These are phyloP conservation scores for Yamadazyma sp. DNA, from an alignment of 1,139 yeast species.

Conservation along the genomic window DNA sequence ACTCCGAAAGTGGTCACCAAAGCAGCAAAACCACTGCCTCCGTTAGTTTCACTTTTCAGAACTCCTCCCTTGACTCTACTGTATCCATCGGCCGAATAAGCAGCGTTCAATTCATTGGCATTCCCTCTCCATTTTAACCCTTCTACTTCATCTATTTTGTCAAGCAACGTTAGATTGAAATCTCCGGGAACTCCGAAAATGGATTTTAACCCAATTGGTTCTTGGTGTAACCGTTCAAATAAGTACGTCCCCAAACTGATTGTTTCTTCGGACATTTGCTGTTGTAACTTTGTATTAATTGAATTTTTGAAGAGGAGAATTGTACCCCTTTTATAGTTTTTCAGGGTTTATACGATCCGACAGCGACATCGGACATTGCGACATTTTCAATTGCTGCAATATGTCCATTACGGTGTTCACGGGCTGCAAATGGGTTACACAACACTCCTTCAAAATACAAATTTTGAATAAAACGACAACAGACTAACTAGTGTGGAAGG, in stretches of 20 bases:
- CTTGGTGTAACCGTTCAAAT: conserved; percentile 60
- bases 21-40: conserved; percentile 46
- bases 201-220: conserved; percentile 54
- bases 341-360: conserved; percentile 1
- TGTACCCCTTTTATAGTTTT: conserved; percentile 3
- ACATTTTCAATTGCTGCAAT: conserved; percentile 7
- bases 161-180: conserved; percentile 68
- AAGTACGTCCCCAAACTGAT: conserved; percentile 60
- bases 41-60: conserved; percentile 8
- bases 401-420: no score
- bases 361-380: no score
- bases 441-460: no score
- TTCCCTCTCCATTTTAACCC: conserved; percentile 69
- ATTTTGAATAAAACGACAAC: no score
- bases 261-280: conserved; percentile 16
- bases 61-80: conserved; percentile 51
- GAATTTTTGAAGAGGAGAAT: background rate
- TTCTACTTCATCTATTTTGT: conserved; percentile 60
- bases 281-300: background rate
- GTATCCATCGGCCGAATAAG: conserved; percentile 73
- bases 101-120: conserved; percentile 71
- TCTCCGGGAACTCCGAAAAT: conserved; percentile 82
- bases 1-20: conserved; percentile 69
- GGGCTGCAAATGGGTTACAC: no score
- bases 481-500: no score